Base-by-base conservation (phyloP, 148 eudicot species). In the Rheum nobile region DNA sequence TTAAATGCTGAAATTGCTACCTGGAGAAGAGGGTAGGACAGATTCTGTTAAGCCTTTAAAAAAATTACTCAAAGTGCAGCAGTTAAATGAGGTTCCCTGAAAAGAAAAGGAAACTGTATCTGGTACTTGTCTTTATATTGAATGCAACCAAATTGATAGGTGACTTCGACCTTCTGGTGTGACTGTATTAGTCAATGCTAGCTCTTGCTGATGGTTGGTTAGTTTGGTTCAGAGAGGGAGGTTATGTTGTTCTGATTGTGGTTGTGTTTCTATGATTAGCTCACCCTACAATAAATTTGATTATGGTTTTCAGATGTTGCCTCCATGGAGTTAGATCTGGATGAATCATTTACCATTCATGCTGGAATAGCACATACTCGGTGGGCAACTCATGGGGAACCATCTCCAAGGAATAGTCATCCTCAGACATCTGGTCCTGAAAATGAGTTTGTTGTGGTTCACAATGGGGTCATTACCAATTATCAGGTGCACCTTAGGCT, bases 331-430 rank as follows among this genome's bases (percentile, higher is more conserved):
- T 80, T 96, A 74, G 88, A 96, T 79, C 76, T 96, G 80, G 97
- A 96, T 78, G 96, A 96, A 82, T 83, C 97, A 31, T 96, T 85
- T 76, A 72, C 80, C 8, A 77, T 84, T 78, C 99, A 96, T 83
- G 94, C 94, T 77, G 99, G 97, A 80, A 90, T 96, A 72, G 97
- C 99, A 48, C 99, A 96, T 75, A 96, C 99, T 72, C 88, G 99
- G 35, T 96, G 99, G 99, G 99, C 99, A n/a, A 96, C 99, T 37
- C 99, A 96, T 72, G 99, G 99, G 29, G 99, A 96, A 80, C 99
- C 99, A 47, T 82, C 99, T 75, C 89, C 96, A 13, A 90, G 91
- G 76, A 96, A 96, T 83, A 96, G 96, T 76, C 99, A 96, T 81
- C 99, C 99, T 67, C 99, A 96, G 79, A 79, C 92, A 26, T 96